These are phyloP conservation scores for Achaetomium macrosporum DNA, from an alignment of 2,329 filamentous ascomycete genomes.

Conservation along the genomic window DNA sequence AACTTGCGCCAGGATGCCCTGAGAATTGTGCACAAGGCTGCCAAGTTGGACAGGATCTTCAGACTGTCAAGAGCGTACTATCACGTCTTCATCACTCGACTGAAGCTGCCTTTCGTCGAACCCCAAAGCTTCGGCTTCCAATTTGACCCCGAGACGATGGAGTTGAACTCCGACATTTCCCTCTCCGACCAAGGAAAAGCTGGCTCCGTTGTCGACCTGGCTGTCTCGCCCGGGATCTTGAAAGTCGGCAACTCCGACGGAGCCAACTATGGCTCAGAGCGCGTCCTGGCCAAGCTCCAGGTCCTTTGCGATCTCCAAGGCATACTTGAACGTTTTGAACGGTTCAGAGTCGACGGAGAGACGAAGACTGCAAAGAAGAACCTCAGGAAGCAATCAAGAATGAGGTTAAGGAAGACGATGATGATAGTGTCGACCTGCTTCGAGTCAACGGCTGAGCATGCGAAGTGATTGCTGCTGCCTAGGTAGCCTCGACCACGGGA, in stretches of 20 bases:
- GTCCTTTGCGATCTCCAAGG: slow-evolving; percentile 1
- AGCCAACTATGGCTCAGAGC: slow-evolving; percentile 3
- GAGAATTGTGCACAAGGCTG: slow-evolving; percentile 1
- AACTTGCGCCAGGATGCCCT: background rate
- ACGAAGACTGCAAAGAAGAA: background rate
- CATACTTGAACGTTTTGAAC: background rate
- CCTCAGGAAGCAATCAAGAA: background rate
- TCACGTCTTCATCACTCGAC: slow-evolving; percentile 10
- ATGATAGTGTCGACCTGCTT: too few relatives aligned
- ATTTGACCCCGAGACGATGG: slow-evolving; percentile 13
- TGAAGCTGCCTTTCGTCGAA: background rate
- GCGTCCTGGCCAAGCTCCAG: slow-evolving; percentile 13
- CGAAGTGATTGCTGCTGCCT: too few relatives aligned
- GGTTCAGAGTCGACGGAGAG: background rate
- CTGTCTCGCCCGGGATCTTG: slow-evolving; percentile 11
- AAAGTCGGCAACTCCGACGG: slow-evolving; percentile 15
- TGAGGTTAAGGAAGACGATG: too few relatives aligned
- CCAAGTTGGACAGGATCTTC: slow-evolving; percentile 8
- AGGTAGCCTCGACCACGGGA: too few relatives aligned
- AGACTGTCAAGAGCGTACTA: slow-evolving; percentile 10
- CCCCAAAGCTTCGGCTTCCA: slow-evolving; percentile 4
- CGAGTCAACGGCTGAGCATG: too few relatives aligned
- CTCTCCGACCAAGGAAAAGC: background rate
- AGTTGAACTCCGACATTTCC: background rate
- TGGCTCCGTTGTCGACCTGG: background rate